These are phyloP conservation scores for Mycosarcoma maydis DNA, from an alignment of 1,284 basidiomycete genomes.

Conservation along the genomic window DNA sequence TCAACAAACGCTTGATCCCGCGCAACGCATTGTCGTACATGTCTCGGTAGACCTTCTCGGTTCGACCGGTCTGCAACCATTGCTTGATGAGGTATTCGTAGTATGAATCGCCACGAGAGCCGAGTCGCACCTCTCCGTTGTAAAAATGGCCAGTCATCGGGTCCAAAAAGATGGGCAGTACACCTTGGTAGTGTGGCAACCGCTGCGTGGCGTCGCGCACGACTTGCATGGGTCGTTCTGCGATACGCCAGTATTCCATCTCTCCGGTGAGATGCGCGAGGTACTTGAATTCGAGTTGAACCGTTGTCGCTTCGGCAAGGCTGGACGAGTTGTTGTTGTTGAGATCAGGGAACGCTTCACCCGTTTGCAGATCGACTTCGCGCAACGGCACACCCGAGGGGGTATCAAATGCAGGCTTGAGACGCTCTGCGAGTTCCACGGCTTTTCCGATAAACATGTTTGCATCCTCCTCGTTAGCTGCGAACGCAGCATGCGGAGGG, in stretches of 20 bases:
- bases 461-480: conserved; percentile 48
- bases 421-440: conserved; percentile 80
- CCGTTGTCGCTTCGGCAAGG: conserved; percentile 72
- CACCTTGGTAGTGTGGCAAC: conserved; percentile 72
- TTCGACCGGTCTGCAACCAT: conserved; percentile 71
- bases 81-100: conserved; percentile 83
- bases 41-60: conserved; percentile 82
- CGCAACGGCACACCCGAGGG: conserved; percentile 83
- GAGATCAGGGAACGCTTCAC: conserved; percentile 75
- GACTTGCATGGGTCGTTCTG: conserved; percentile 71
- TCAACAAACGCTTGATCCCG: conserved; percentile 80
- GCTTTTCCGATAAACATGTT: conserved; percentile 65
- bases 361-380: conserved; percentile 78
- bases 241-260: conserved; percentile 81
- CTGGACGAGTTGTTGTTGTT: conserved; percentile 78
- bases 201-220: conserved; percentile 31
- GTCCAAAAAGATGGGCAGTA: conserved; percentile 84
- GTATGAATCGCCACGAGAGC: conserved; percentile 91
- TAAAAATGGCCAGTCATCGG: conserved; percentile 76
- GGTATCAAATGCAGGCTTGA: conserved; percentile 79
- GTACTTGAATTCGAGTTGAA: conserved; percentile 76
- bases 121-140: conserved; percentile 81
- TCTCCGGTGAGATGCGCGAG: conserved; percentile 82
- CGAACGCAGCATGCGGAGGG: conserved; percentile 45
- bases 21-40: conserved; percentile 88